Base-by-base conservation (phyloP, 345 rosid species). In the Brassica rapa region DNA sequence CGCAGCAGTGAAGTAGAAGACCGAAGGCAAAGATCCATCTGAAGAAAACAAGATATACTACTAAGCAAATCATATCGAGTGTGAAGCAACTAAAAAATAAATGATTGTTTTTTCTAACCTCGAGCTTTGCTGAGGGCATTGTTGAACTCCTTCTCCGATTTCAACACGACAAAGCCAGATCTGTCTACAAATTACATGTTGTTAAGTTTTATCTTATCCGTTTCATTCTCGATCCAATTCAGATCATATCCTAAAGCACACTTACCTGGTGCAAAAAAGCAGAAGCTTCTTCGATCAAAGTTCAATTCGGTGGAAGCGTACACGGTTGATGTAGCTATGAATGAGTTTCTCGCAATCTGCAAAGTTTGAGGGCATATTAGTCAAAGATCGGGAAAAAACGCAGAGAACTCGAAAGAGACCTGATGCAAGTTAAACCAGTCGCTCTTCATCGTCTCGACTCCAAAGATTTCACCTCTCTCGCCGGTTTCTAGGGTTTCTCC, bases 1-100 rank as follows among this genome's bases (percentile, higher is more conserved):
- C 0, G 55, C 86, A 2, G 97, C 95, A 29, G 97, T 92, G 83
- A 87, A 94, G 78, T 94, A 88, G 77, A 87, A 92, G 30, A 92
- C 68, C 21, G 89, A 89, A 0, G 92, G 87, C 46, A 83, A 61
- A 32, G 89, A 86, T 74, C 86, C 92, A 12, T 81, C 98, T 93
- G 85, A 37, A 70, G 37, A n/a, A 46, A 46, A 46, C 2, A 49
- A 51, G 56, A 51, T 51, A 51, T 21, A 51, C n/a, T n/a, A 49
- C 19, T 29, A 55, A 63, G 49, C 57, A 29, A 73, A 0, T 29
- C 21, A 72, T 57, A 15, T 35, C 4, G 33, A 15, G 0, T 65
- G 53, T 39, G 25, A 74, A 49, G 73, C 69, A 53, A 12, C 8
- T 37, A 51, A 29, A 14, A 55, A 74, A 37, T 8, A 29, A 68